These are phyloP conservation scores for Guadua angustifolia DNA, from an alignment of 176 grass and related monocot species.

Conservation along the genomic window DNA sequence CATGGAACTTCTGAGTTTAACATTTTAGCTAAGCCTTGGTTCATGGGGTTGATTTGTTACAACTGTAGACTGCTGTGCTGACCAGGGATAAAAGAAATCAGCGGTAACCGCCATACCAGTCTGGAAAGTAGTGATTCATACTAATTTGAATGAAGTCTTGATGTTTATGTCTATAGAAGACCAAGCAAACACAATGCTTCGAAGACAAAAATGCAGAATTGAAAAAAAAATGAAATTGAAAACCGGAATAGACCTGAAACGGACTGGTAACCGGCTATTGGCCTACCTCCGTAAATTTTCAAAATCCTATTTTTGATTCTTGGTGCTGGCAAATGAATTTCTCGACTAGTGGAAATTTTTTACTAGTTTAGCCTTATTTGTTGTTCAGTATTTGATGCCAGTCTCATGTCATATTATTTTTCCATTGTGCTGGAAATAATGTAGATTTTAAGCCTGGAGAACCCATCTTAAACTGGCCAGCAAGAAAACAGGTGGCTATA, in stretches of 20 bases:
- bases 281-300: too few relatives aligned
- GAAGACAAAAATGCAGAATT: too few relatives aligned
- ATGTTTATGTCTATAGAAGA: too few relatives aligned
- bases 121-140: too few relatives aligned
- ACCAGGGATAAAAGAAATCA: background rate
- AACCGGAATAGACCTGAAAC: too few relatives aligned
- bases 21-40: constrained; percentile 3
- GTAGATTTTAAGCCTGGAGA: constrained; percentile 77
- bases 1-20: background rate
- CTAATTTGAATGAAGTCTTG: too few relatives aligned
- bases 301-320: too few relatives aligned
- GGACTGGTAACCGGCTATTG: too few relatives aligned
- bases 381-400: constrained; percentile 31
- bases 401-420: constrained; percentile 21
- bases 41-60: constrained; percentile 12
- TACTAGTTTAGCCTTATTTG: background rate
- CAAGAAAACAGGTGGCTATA: constrained; percentile 75
- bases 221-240: too few relatives aligned
- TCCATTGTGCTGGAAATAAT: constrained; percentile 27
- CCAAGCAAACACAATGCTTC: too few relatives aligned
- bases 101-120: too few relatives aligned
- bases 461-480: constrained; percentile 70
- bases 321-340: background rate
- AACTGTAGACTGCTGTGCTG: background rate
- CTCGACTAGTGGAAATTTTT: background rate